Evolutionary conservation across 1,139 yeast genomes (phyloP).

Genomic region (Kazachstania sp.): DNA sequence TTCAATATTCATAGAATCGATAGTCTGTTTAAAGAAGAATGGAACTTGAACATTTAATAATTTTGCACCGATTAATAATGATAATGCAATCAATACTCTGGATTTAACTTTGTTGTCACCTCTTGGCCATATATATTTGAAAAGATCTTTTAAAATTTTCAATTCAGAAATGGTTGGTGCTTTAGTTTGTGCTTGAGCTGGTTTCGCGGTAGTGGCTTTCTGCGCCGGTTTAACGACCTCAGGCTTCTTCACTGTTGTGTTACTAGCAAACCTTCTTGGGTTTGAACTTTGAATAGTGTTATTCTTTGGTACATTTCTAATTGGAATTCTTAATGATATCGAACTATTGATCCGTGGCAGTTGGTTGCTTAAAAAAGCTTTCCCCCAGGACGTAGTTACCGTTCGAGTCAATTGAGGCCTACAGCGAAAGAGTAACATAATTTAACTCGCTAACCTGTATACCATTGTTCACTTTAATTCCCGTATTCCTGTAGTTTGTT

Average conservation of each 20-base stretch:
- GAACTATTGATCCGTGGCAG: not conserved
- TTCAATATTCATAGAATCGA: slow-evolving; percentile 89
- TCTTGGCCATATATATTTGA: slow-evolving; percentile 86
- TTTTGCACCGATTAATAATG: slow-evolving; percentile 69
- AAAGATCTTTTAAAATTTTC: slow-evolving; percentile 51
- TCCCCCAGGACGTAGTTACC: not conserved
- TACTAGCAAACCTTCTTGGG: not conserved
- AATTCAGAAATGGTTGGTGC: slow-evolving; percentile 42
- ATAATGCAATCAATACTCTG: slow-evolving; percentile 68
- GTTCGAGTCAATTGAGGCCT: not conserved
- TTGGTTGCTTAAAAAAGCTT: not conserved
- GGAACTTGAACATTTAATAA: slow-evolving; percentile 92
- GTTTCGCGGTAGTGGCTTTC: not conserved
- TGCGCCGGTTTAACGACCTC: too few species aligned
- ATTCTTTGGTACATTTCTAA: not conserved
- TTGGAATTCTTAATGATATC: not conserved
- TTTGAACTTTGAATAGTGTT: not conserved
- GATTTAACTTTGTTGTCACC: slow-evolving; percentile 59
- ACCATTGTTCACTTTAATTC: too few species aligned
- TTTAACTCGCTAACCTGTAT: too few species aligned
- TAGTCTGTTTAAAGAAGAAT: slow-evolving; percentile 78
- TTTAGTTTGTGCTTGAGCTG: not conserved
- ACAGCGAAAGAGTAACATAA: not conserved
- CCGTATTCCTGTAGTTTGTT: too few species aligned
- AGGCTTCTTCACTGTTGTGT: not conserved